Conservation (phyloP, 768 basidiomycete species). For the Dentipellis sp. region DNA sequence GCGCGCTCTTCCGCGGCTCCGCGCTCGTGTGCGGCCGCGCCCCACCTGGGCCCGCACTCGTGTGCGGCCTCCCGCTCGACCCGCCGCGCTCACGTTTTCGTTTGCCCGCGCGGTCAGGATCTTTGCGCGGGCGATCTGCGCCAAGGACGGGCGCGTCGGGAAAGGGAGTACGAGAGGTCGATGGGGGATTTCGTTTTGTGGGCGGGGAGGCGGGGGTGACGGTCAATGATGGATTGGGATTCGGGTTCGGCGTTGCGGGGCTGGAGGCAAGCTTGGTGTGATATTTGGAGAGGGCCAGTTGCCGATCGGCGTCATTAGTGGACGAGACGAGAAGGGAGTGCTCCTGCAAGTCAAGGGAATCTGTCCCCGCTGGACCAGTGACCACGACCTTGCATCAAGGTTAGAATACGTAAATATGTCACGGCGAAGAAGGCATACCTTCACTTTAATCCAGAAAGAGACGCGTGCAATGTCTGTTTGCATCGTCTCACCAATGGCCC, state of each 20-base stretch:
- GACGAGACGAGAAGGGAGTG: slow-evolving; percentile 58
- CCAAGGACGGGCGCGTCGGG: not conserved
- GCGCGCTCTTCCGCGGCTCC: not conserved
- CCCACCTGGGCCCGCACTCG: not conserved
- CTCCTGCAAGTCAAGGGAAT: slow-evolving; percentile 62
- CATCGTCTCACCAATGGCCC: slow-evolving; percentile 76
- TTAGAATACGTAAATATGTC: slow-evolving; percentile 20
- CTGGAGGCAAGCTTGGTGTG: slow-evolving; percentile 25
- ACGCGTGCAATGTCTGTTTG: slow-evolving; percentile 54
- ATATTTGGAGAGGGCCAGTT: slow-evolving; percentile 52
- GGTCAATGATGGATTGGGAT: no score
- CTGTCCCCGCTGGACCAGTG: slow-evolving; percentile 38
- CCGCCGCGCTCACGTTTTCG: slow-evolving; percentile 5
- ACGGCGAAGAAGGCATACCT: slow-evolving; percentile 32
- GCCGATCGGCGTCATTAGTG: slow-evolving; percentile 61
- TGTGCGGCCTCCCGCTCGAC: not conserved
- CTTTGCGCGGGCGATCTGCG: slow-evolving; percentile 2
- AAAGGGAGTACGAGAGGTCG: not conserved
- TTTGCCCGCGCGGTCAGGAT: slow-evolving; percentile 11
- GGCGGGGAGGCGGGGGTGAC: slow-evolving; percentile 14
- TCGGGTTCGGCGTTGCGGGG: slow-evolving; percentile 3
- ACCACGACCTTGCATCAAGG: slow-evolving; percentile 36
- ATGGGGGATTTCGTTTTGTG: no score
- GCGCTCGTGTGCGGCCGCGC: slow-evolving; percentile 1
- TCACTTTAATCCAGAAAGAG: slow-evolving; percentile 61